Conservation (phyloP, 2,329 filamentous ascomycete species). For the Fusarium annulatum region DNA sequence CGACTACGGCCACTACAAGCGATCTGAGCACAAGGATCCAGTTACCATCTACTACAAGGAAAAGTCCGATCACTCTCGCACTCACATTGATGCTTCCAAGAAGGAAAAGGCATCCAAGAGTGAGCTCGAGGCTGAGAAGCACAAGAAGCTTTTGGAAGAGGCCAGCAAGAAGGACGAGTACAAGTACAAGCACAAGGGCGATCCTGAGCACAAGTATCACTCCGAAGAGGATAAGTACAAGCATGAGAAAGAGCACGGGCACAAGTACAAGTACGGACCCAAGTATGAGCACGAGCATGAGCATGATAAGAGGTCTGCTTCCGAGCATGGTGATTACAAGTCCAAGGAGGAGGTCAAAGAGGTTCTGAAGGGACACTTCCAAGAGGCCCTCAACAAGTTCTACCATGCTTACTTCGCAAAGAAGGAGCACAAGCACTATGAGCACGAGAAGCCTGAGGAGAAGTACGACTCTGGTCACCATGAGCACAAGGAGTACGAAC, state of each 20-base stretch:
- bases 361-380: background rate
- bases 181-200: background rate
- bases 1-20: background rate
- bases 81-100: background rate
- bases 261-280: background rate
- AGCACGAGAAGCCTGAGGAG: background rate
- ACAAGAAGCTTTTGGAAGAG: background rate
- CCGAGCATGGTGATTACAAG: background rate
- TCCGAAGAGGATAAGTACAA: background rate
- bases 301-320: slow-evolving; percentile 3
- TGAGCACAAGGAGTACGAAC: background rate
- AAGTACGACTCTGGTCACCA: background rate
- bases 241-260: background rate
- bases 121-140: background rate
- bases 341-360: background rate
- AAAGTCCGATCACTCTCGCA: background rate
- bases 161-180: background rate
- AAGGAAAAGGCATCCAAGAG: background rate
- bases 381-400: slow-evolving; percentile 9
- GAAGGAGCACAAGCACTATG: background rate
- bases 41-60: background rate
- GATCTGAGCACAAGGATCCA: background rate
- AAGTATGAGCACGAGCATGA: background rate
- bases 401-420: background rate
- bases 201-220: background rate